Percentiles rank a stretch among this genome's conserved stretches.
phyloP scores from a whole-genome alignment of 768 basidiomycete species.

The Lentinus tigrinus region DNA sequence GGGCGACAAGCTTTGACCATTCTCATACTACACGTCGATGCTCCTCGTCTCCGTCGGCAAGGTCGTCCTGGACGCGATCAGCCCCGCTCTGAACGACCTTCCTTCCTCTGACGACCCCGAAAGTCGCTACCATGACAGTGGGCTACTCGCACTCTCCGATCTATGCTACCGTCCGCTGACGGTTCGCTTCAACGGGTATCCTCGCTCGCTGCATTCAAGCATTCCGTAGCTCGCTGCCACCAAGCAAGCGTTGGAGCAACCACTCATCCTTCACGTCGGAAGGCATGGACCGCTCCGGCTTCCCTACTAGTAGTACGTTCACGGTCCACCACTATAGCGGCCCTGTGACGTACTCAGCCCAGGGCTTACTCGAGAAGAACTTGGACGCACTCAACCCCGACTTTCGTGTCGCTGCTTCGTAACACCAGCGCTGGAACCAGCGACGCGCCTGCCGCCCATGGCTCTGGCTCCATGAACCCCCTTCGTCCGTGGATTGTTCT shows the following conservation, averaged over 20 bases:
- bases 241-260: slow-evolving; percentile 96
- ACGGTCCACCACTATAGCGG: slow-evolving; percentile 92
- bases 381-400: slow-evolving; percentile 89
- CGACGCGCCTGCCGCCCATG: slow-evolving; percentile 53
- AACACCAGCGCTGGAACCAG: slow-evolving; percentile 41
- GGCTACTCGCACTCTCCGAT: slow-evolving; percentile 82
- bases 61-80: slow-evolving; percentile 86
- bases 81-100: slow-evolving; percentile 82
- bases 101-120: slow-evolving; percentile 56
- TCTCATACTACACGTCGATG: no score
- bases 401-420: slow-evolving; percentile 84
- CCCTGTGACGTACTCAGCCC: slow-evolving; percentile 87
- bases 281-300: slow-evolving; percentile 70
- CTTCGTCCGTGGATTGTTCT: slow-evolving; percentile 90
- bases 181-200: slow-evolving; percentile 69
- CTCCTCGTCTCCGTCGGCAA: slow-evolving; percentile 91
- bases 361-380: slow-evolving; percentile 87
- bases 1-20: no score
- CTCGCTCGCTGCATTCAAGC: no score
- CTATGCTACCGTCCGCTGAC: slow-evolving; percentile 86
- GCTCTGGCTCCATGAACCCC: slow-evolving; percentile 83
- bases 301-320: slow-evolving; percentile 83
- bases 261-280: slow-evolving; percentile 90
- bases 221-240: no score
- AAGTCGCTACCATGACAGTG: slow-evolving; percentile 81